These are phyloP conservation scores for Wickerhamomyces strasburgensis DNA, from an alignment of 805 yeast species.

Conservation along the genomic window DNA sequence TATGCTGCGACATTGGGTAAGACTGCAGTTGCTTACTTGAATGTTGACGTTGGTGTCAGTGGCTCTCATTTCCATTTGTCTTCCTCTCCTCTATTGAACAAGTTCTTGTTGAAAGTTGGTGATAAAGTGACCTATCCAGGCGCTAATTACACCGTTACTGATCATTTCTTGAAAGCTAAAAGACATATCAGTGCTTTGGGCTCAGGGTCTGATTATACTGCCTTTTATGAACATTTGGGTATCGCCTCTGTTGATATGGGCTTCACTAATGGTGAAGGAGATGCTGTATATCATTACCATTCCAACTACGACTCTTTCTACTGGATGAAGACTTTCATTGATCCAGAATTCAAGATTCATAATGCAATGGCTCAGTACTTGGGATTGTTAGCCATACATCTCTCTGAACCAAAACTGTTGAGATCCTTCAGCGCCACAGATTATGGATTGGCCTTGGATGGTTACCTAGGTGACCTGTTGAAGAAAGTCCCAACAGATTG, in stretches of 20 bases:
- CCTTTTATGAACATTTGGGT: slow-evolving; percentile 54
- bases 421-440: slow-evolving; percentile 30
- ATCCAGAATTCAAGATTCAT: slow-evolving; percentile 58
- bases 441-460: slow-evolving; percentile 36
- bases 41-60: slow-evolving; percentile 59
- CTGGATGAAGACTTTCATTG: slow-evolving; percentile 65
- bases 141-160: slow-evolving; percentile 19
- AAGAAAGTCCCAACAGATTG: slow-evolving; percentile 35
- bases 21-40: slow-evolving; percentile 61
- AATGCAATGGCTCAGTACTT: slow-evolving; percentile 48
- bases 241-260: slow-evolving; percentile 59
- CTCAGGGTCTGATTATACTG: slow-evolving; percentile 68
- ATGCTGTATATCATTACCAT: slow-evolving; percentile 70
- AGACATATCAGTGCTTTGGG: slow-evolving; percentile 47
- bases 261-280: slow-evolving; percentile 38
- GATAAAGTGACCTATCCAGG: slow-evolving; percentile 42
- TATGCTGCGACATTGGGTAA: slow-evolving; percentile 41
- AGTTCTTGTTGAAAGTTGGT: slow-evolving; percentile 41
- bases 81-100: slow-evolving; percentile 56
- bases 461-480: slow-evolving; percentile 34
- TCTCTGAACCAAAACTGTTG: slow-evolving; percentile 45
- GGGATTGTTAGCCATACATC: slow-evolving; percentile 43
- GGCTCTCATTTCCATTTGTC: slow-evolving; percentile 47
- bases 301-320: slow-evolving; percentile 67
- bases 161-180: slow-evolving; percentile 25